A percentile compares a stretch with the other conserved stretches of the same genome.
Evolutionary conservation across 2,329 filamentous ascomycete genomes (phyloP).

Genomic region (Periconia macrospinosa): DNA sequence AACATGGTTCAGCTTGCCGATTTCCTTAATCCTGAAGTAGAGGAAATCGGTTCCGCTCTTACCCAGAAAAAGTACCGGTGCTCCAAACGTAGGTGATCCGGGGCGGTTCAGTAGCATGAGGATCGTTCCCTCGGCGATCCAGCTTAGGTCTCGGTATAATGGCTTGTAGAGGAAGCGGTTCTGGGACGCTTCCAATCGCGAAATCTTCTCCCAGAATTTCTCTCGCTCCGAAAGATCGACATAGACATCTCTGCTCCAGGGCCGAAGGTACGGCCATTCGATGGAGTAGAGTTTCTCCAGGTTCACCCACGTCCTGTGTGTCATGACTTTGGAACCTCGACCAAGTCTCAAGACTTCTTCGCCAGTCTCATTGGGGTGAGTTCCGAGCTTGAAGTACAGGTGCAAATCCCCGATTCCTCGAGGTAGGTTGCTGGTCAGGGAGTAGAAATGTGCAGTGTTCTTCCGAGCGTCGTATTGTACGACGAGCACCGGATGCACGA

Average conservation of each 20-base stretch:
- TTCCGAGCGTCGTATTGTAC: conserved; percentile 3
- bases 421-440: conserved; percentile 15
- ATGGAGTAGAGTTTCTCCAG: conserved; percentile 22
- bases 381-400: conserved; percentile 14
- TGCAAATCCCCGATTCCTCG: conserved; percentile 15
- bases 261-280: conserved; percentile 6
- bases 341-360: conserved; percentile 10
- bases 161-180: conserved; percentile 28
- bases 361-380: conserved; percentile 3
- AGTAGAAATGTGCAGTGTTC: conserved; percentile 14
- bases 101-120: conserved; percentile 18
- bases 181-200: conserved; percentile 19
- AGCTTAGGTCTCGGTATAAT: conserved; percentile 9
- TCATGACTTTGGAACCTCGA: conserved; percentile 11
- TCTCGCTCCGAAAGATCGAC: conserved; percentile 2
- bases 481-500: conserved; percentile 20
- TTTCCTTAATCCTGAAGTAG: not conserved
- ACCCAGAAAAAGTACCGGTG: not conserved
- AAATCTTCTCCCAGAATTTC: conserved; percentile 14
- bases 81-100: not conserved
- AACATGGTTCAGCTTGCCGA: not conserved
- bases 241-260: not conserved
- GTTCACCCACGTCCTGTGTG: conserved; percentile 16
- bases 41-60: not conserved
- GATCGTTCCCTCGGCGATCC: conserved; percentile 11